These are phyloP conservation scores for Waltergamsia citrina DNA, from an alignment of 2,329 filamentous ascomycete genomes.

Conservation along the genomic window DNA sequence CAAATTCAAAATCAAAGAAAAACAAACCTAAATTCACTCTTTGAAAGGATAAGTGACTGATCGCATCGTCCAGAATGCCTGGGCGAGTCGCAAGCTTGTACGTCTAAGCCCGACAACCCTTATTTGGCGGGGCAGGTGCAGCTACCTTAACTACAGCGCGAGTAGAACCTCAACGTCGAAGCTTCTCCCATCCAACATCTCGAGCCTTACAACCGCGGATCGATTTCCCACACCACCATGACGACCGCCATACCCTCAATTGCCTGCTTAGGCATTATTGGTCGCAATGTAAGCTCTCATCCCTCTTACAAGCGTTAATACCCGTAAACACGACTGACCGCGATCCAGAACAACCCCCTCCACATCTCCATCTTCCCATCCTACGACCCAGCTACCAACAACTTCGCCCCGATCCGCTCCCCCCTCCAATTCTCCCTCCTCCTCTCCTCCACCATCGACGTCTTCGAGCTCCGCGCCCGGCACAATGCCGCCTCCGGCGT, in stretches of 20 bases:
- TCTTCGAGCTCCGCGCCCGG: slow-evolving; percentile 79
- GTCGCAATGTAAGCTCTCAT: slow-evolving; percentile 62
- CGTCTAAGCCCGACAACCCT: too few species aligned
- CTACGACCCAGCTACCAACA: slow-evolving; percentile 47
- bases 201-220: too few species aligned
- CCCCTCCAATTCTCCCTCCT: slow-evolving; percentile 88
- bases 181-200: neutral
- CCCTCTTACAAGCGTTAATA: neutral
- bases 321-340: slow-evolving; percentile 50
- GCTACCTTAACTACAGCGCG: neutral
- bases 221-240: slow-evolving; percentile 36
- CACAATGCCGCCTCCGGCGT: slow-evolving; percentile 45
- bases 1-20: too few species aligned
- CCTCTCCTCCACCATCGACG: slow-evolving; percentile 82
- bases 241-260: slow-evolving; percentile 65
- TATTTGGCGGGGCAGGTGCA: neutral
- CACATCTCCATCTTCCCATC: slow-evolving; percentile 86
- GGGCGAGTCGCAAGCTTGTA: too few species aligned
- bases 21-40: too few species aligned
- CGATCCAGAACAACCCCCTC: slow-evolving; percentile 81
- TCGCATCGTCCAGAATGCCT: too few species aligned
- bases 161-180: too few species aligned
- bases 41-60: too few species aligned
- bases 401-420: slow-evolving; percentile 50
- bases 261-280: slow-evolving; percentile 88